Evolutionary conservation across 164 flowering plant genomes (phyloP).

Genomic region (Vitis labrusca): DNA sequence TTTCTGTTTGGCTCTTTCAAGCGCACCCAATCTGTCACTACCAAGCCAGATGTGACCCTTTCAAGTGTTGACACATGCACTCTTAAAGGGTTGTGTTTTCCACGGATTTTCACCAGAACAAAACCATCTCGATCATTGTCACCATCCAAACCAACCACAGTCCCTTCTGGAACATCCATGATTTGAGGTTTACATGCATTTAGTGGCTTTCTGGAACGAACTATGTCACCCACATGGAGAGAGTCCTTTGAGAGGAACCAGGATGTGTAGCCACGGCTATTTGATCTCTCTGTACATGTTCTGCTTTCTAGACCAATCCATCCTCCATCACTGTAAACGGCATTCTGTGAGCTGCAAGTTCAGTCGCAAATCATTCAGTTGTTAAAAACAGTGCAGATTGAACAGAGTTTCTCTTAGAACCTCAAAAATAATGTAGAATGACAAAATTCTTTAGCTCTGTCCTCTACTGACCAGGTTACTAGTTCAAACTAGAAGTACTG

Average conservation of each 20-base stretch:
- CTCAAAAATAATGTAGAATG: no score
- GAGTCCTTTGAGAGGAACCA: conserved; percentile 84
- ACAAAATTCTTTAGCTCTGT: no score
- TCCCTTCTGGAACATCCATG: conserved; percentile 82
- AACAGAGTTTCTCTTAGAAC: no score
- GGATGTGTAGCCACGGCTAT: conserved; percentile 45
- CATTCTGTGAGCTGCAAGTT: conserved; percentile 64
- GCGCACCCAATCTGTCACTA: conserved; percentile 90
- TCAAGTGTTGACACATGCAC: conserved; percentile 62
- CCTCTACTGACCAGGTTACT: no score
- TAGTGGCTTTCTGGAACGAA: conserved; percentile 78
- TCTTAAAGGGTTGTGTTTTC: conserved; percentile 82
- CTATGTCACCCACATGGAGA: conserved; percentile 77
- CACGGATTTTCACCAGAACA: conserved; percentile 77
- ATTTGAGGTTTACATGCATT: conserved; percentile 64
- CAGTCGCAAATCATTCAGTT: conserved; percentile 2
- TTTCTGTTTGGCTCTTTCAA: conserved; percentile 62
- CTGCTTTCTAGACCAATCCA: conserved; percentile 41
- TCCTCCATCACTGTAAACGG: conserved; percentile 38
- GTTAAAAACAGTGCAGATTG: neutral
- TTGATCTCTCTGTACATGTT: conserved; percentile 27
- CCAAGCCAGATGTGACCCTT: conserved; percentile 76
- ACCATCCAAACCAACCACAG: conserved; percentile 67
- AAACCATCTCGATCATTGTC: conserved; percentile 48
- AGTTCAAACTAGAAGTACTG: no score